Conservation (phyloP, 2,329 filamentous ascomycete species). For the Daldinia sp. region DNA sequence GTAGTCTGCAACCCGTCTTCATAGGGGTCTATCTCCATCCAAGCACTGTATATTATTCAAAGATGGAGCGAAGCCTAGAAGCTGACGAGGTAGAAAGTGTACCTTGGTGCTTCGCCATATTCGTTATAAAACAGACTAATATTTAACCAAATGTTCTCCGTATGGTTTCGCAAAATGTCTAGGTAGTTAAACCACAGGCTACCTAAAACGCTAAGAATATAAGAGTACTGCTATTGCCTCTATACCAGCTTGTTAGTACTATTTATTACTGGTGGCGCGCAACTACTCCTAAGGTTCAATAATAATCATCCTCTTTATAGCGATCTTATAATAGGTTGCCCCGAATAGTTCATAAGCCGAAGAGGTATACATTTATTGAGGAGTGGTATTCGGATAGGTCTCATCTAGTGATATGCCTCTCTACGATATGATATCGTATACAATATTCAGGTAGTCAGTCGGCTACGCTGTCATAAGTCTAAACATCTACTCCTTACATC, state of each 20-base stretch:
- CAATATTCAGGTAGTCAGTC: neutral
- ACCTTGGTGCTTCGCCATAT: neutral
- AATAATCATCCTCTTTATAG: neutral
- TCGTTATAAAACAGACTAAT: neutral
- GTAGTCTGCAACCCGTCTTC: neutral
- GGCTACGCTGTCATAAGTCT: neutral
- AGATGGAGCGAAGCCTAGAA: neutral
- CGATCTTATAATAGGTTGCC: neutral
- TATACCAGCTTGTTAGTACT: too few species aligned
- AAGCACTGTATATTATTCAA: neutral
- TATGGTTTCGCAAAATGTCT: too few species aligned
- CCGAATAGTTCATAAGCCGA: neutral
- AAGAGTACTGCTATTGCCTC: neutral
- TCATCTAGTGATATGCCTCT: neutral
- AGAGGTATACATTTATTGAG: neutral
- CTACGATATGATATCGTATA: neutral
- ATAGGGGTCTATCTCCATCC: neutral
- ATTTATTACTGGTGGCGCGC: neutral
- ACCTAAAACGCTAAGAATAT: neutral
- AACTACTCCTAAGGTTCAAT: too few species aligned
- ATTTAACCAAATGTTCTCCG: too few species aligned
- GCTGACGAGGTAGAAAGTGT: neutral
- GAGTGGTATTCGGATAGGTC: neutral
- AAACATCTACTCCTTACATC: neutral
- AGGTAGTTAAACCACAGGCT: neutral